Evolutionary conservation across 768 basidiomycete species (phyloP), one percentile per base, ranked within the genome.

Genomic region (Panaeolus cyanescens): DNA sequence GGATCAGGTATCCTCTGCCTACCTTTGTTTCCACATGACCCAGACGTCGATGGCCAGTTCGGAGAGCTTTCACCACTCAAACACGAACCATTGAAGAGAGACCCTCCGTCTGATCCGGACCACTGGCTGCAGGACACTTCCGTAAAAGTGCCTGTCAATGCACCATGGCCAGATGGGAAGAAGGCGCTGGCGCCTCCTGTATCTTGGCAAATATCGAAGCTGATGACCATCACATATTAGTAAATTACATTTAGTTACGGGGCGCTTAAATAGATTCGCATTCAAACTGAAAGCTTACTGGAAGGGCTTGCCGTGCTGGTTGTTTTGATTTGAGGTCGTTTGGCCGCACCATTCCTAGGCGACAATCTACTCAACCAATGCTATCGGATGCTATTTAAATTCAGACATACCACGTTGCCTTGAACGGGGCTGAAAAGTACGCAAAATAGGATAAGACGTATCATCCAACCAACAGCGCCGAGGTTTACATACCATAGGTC

Each of bases 201-300:
- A 61, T 87, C 86, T 54, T 80, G 72, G 67, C 86, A 88, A 40
- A 88, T 79, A 68, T 87, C 85, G 67, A 87, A 88, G 69, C 85
- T 87, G 54, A 2, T 19, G 0, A 25, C 30, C 45, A 50, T 28
- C 25, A 28, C 25, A 5, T 3, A 28, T 45, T 45, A 45, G 20
- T 25, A 3, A 50, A 28, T 30, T 13, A 50, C 19, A 34, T 8
- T 50, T 28, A 28, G 12, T 7, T 7, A 10, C 6, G 10, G 22
- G 45, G 45, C 25, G 45, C 12, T n/a, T 15, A 50, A 50, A 42
- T 7, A 17, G 3, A 4, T 25, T 6, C 5, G 30, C 8, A n/a
- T n/a, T n/a, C n/a, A n/a, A 50, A 15, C 12, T 8, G 25, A 20
- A 5, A 28, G 68, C 83, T 65, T 66, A 85, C 85, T 87, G 85